phyloP scores from a whole-genome alignment of 1,284 basidiomycete genomes.

The Ceratobasidium sp. region DNA sequence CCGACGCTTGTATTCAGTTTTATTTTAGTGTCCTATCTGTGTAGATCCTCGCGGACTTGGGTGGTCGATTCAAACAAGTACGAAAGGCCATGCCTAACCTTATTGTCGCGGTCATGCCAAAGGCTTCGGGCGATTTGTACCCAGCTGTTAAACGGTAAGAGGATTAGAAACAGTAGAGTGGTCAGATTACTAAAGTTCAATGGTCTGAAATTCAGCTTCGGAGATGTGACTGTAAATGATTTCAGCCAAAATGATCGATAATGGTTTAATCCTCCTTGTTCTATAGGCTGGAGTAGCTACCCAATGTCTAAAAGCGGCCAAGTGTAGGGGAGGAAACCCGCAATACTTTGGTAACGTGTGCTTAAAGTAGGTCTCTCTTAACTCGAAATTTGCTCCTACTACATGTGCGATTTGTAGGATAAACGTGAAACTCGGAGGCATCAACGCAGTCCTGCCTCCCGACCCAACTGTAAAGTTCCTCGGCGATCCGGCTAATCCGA shows the following conservation, averaged over 20 bases:
- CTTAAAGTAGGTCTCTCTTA: conserved; percentile 67
- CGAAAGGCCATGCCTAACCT: conserved; percentile 62
- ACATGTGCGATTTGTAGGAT: conserved; percentile 59
- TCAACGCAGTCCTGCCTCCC: conserved; percentile 70
- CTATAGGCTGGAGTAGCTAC: conserved; percentile 72
- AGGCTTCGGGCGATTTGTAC: conserved; percentile 77
- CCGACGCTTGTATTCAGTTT: neutral
- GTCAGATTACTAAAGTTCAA: neutral
- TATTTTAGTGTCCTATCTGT: neutral
- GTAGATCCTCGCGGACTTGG: conserved; percentile 63
- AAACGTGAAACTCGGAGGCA: conserved; percentile 82
- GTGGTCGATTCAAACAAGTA: conserved; percentile 58
- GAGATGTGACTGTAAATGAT: conserved; percentile 60
- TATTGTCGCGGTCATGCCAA: conserved; percentile 75
- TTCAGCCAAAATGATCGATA: neutral
- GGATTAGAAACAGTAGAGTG: neutral
- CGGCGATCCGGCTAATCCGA: conserved; percentile 72
- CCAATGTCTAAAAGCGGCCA: conserved; percentile 63
- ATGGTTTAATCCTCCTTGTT: conserved; percentile 8
- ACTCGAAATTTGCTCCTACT: neutral
- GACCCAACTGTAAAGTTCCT: conserved; percentile 67
- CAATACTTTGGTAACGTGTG: conserved; percentile 83
- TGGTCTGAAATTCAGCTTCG: conserved; percentile 62
- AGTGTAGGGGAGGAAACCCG: conserved; percentile 50
- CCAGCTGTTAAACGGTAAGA: conserved; percentile 78